phyloP scores from a whole-genome alignment of 345 rosid species.

The Lepidium sativum region DNA sequence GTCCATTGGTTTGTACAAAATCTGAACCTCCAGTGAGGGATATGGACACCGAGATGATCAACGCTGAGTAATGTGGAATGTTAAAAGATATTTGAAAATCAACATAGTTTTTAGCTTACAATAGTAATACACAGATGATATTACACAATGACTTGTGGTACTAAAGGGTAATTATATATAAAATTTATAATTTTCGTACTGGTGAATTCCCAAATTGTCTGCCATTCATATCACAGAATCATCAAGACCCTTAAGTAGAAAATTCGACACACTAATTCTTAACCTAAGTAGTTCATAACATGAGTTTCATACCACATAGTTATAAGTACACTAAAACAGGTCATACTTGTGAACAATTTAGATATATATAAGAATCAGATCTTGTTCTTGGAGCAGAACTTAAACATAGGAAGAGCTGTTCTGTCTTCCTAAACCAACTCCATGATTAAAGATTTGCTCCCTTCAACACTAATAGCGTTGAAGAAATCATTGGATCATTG shows the following conservation, averaged over 20 bases:
- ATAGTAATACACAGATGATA: slow-evolving; percentile 1
- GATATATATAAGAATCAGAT: background rate
- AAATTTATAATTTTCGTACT: background rate
- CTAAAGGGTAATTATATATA: background rate
- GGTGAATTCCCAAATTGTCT: background rate
- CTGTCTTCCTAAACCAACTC: slow-evolving; percentile 6
- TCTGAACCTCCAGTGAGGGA: background rate
- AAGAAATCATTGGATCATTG: background rate
- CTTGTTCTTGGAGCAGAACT: background rate
- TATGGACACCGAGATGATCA: slow-evolving; percentile 10
- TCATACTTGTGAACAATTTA: background rate
- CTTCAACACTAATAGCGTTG: background rate
- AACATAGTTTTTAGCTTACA: slow-evolving; percentile 2
- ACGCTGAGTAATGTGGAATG: slow-evolving; percentile 3
- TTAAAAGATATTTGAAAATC: background rate
- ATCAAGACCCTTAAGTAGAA: background rate
- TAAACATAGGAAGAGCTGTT: background rate
- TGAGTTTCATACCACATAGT: background rate
- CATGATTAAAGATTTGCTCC: background rate
- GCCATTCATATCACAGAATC: background rate
- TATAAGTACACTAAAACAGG: background rate
- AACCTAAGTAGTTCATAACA: background rate
- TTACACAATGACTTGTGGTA: slow-evolving; percentile 4
- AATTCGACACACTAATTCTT: background rate
- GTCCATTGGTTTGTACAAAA: background rate